Base-by-base conservation (phyloP, 805 yeast genomes). In the Saccharomycopsis sp. region DNA sequence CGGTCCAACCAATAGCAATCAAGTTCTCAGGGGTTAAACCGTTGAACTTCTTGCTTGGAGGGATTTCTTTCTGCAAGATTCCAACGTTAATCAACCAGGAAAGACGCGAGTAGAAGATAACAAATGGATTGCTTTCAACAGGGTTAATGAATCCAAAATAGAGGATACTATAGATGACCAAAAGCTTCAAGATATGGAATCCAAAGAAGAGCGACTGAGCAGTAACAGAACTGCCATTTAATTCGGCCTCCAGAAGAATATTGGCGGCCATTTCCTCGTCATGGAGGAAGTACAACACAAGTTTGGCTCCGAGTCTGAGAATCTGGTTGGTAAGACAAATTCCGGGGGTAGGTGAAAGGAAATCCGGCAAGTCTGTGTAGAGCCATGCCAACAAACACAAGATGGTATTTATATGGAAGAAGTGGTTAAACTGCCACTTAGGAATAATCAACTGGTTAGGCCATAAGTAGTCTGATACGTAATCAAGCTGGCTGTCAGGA, bases 371-470 rank as follows among this genome's bases (percentile, higher is more conserved):
- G 73, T 94, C 98, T 1, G 96, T 85, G 71, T 92, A 94, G 60
- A 94, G 79, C 98, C 99, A 94, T 17, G 73, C 72, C 8, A 79
- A 55, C 65, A 89, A 72, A 2, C 71, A 14, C 1, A 56, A 24
- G 17, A 74, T 56, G 2, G 74, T 58, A 64, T 77, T 73, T 63
- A 71, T 78, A 29, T 75, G 77, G n/a, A 68, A 63, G 60, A 75
- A 72, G 25, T 71, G 65, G 66, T 81, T 75, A 60, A 73, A 73
- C 61, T 75, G 73, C 91, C 96, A 89, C 24, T 76, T 70, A 2
- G 97, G 97, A 19, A 86, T 66, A 59, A 94, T 75, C 70, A 94
- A 79, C 75, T 93, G 97, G 42, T 97, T 97, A 17, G 97, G 97
- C 89, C 96, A 86, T 56, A 82, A 78, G 55, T 80, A 80, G 34